Conservation (phyloP, 805 yeast species). For the Metahyphopichia silvanorum region DNA sequence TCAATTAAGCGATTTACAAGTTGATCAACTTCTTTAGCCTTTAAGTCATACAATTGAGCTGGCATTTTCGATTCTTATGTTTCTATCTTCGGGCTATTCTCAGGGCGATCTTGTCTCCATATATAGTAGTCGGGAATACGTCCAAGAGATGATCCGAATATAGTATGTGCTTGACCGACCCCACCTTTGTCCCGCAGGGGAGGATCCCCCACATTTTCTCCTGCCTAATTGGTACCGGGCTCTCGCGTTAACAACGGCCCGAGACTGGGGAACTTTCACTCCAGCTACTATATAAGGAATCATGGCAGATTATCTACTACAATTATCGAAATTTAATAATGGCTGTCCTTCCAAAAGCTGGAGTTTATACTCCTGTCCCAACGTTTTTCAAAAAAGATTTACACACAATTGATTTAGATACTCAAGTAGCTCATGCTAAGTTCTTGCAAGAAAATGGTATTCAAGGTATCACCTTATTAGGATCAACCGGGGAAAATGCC, state of each 20-base stretch:
- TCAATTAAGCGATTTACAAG: slow-evolving; percentile 14
- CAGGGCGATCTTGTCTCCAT: slow-evolving; percentile 2
- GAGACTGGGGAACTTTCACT: neutral
- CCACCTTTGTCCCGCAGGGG: neutral
- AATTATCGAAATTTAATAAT: neutral
- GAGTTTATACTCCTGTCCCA: slow-evolving; percentile 52
- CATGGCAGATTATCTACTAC: neutral
- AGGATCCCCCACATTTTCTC: neutral
- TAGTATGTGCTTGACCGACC: too few species aligned
- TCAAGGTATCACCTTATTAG: slow-evolving; percentile 46
- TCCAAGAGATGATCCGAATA: too few species aligned
- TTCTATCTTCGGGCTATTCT: slow-evolving; percentile 1
- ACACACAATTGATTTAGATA: slow-evolving; percentile 38
- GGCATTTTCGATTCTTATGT: slow-evolving; percentile 10
- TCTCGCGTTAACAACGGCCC: neutral
- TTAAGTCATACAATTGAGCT: slow-evolving; percentile 9
- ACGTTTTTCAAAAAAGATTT: slow-evolving; percentile 49
- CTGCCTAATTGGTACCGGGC: neutral
- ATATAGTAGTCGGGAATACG: slow-evolving; percentile 2
- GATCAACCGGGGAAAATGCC: slow-evolving; percentile 56
- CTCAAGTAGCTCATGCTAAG: slow-evolving; percentile 45
- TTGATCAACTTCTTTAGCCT: slow-evolving; percentile 11
- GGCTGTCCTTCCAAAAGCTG: slow-evolving; percentile 24
- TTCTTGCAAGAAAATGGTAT: slow-evolving; percentile 43
- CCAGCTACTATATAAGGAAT: neutral